Evolutionary conservation across 352 stramenopile species (phyloP), one percentile per base, ranked within the genome.

Genomic region (Phytophthora podocarpi): DNA sequence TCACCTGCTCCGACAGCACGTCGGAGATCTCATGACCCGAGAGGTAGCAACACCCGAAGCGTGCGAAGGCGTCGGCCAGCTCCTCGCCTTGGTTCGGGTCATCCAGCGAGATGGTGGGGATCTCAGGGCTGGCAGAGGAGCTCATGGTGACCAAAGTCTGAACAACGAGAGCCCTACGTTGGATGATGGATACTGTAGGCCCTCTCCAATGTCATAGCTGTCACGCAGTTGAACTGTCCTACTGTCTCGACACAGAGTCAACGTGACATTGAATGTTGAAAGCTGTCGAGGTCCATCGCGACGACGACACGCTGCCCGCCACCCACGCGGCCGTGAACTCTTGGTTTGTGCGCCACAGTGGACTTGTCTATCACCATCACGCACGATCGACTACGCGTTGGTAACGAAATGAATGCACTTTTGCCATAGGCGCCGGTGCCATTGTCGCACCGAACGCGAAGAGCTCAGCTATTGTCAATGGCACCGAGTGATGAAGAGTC

Each of bases 41-140:
- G 27, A 93, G 70, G 63, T 93, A 93, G 70, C 84, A 93, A 54
- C 80, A 93, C 1, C 84, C 84, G 49, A 79, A 93, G 50, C 82
- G 78, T 6, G 72, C 72, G 35, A 93, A 91, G 45, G 81, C 84
- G 10, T 65, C 57, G 1, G 83, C 76, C 36, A 93, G 73, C 40
- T 71, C 45, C 58, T 72, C 59, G 41, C 74, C 64, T 57, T 68
- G 71, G 39, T 48, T 54, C 48, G 67, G 58, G 48, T 85, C 78
- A 49, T 88, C 76, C 20, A 90, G 68, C 34, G 76, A 86, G 43
- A 90, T 64, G 53, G 77, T 67, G 18, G 81, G 81, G 41, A 85
- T 78, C 26, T 64, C 34, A 12, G 67, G n/a, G n/a, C n/a, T n/a
- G n/a, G n/a, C n/a, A n/a, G n/a, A 31, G 34, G 48, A 43, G 32